Evolutionary conservation across 441 rosid species (phyloP).

Genomic region (Hura crepitans): DNA sequence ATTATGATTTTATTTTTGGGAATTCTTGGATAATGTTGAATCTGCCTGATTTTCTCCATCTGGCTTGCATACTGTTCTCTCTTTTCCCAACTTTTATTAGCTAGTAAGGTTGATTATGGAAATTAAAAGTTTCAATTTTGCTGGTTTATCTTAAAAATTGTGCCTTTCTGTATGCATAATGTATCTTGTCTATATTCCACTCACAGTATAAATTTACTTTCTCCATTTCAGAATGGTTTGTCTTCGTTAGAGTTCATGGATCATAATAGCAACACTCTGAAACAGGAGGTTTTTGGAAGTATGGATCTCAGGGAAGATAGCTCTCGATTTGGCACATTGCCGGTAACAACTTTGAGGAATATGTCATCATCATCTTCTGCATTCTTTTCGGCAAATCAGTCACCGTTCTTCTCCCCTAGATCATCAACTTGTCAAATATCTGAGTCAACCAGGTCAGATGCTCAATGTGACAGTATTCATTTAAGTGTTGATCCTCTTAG

Average conservation of each 20-base stretch:
- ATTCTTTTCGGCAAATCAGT: conserved; percentile 89
- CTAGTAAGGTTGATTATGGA: conserved; percentile 6
- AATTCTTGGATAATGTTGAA: not conserved
- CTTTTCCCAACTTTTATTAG: conserved; percentile 8
- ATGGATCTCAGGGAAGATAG: conserved; percentile 77
- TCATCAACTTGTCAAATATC: conserved; percentile 55
- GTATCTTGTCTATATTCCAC: not conserved
- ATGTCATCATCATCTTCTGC: conserved; percentile 84
- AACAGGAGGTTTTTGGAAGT: conserved; percentile 22
- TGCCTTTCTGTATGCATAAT: not conserved
- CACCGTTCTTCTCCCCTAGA: conserved; percentile 87
- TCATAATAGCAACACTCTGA: conserved; percentile 29
- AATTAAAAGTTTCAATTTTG: conserved; percentile 9
- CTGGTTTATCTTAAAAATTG: not conserved
- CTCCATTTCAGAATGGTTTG: conserved; percentile 40
- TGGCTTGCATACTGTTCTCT: not conserved
- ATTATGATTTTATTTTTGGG: not conserved
- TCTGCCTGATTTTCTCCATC: conserved; percentile 12
- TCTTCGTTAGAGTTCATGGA: conserved; percentile 28
- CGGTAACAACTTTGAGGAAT: conserved; percentile 49
- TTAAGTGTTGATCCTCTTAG: conserved; percentile 43
- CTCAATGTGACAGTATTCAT: conserved; percentile 46
- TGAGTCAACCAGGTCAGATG: conserved; percentile 61
- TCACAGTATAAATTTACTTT: conserved; percentile 6
- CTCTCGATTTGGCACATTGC: conserved; percentile 50